Conservation (phyloP, 257 asterid genomes). For the Cordia subcordata region DNA sequence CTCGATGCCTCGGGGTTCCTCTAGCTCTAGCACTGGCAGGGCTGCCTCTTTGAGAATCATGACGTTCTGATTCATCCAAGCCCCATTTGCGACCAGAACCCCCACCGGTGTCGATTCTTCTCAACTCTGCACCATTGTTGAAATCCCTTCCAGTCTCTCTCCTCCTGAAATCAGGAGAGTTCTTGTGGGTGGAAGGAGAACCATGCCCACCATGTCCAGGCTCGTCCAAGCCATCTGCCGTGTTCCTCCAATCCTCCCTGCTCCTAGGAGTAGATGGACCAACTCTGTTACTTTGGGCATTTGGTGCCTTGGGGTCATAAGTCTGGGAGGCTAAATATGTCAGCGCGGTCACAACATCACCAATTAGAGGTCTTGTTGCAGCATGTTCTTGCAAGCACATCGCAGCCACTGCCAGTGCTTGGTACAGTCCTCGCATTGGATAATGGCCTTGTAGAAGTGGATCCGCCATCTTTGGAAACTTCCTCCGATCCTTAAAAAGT, state of each 20-base stretch:
- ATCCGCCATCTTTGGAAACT: constrained; percentile 88
- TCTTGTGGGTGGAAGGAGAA: constrained; percentile 63
- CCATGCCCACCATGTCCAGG: constrained; percentile 38
- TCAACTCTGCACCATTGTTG: constrained; percentile 40
- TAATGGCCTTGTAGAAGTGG: constrained; percentile 83
- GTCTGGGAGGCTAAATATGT: constrained; percentile 71
- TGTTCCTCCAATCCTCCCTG: constrained; percentile 50
- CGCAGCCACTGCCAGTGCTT: constrained; percentile 92
- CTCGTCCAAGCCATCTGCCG: constrained; percentile 39
- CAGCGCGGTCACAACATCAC: constrained; percentile 90
- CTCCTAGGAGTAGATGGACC: constrained; percentile 70
- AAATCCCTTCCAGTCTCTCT: constrained; percentile 40
- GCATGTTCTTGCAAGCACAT: constrained; percentile 99
- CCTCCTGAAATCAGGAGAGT: constrained; percentile 67
- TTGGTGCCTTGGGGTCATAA: constrained; percentile 55
- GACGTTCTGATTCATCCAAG: constrained; percentile 48
- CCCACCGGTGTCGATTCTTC: constrained; percentile 47
- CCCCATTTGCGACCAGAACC: constrained; percentile 72
- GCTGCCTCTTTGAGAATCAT: constrained; percentile 52
- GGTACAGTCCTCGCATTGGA: constrained; percentile 86
- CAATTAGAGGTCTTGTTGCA: constrained; percentile 78
- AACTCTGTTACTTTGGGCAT: constrained; percentile 34
- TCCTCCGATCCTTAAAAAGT: constrained; percentile 74
- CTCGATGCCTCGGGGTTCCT: constrained; percentile 60
- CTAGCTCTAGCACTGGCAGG: constrained; percentile 59